These are phyloP conservation scores for Pouteria campechiana DNA, from an alignment of 179 eudicot species.

Conservation along the genomic window DNA sequence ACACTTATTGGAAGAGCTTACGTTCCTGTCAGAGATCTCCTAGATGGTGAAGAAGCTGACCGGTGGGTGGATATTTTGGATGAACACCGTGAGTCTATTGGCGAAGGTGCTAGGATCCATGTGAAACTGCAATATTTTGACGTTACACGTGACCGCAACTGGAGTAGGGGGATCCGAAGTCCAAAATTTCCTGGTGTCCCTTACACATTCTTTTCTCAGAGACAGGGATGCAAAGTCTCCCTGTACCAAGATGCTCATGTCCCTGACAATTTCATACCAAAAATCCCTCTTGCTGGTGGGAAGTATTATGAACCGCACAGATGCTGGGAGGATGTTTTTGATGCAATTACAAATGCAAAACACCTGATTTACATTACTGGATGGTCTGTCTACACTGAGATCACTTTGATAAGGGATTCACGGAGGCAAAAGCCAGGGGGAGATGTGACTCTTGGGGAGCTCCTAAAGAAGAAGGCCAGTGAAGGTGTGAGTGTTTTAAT, in stretches of 20 bases:
- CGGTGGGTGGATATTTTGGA: constrained; percentile 48
- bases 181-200: constrained; percentile 63
- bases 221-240: constrained; percentile 41
- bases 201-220: constrained; percentile 54
- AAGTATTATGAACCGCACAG: constrained; percentile 50
- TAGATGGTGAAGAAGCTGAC: constrained; percentile 36
- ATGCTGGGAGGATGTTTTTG: constrained; percentile 69
- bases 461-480: constrained; percentile 50
- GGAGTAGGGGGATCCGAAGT: constrained; percentile 46
- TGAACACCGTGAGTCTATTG: constrained; percentile 27
- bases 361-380: constrained; percentile 58
- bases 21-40: constrained; percentile 35
- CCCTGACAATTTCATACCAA: constrained; percentile 57
- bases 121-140: constrained; percentile 51
- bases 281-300: constrained; percentile 54
- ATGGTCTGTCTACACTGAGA: constrained; percentile 59
- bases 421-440: constrained; percentile 55
- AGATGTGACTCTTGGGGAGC: constrained; percentile 50
- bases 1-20: constrained; percentile 53
- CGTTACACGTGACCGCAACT: constrained; percentile 37
- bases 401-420: constrained; percentile 40
- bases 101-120: constrained; percentile 37
- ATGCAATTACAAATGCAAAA: constrained; percentile 48
- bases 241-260: constrained; percentile 69
- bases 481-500: constrained; percentile 61